phyloP scores from a whole-genome alignment of 228 moss, liverwort and hornwort species.

The Sphagnum fallax region DNA sequence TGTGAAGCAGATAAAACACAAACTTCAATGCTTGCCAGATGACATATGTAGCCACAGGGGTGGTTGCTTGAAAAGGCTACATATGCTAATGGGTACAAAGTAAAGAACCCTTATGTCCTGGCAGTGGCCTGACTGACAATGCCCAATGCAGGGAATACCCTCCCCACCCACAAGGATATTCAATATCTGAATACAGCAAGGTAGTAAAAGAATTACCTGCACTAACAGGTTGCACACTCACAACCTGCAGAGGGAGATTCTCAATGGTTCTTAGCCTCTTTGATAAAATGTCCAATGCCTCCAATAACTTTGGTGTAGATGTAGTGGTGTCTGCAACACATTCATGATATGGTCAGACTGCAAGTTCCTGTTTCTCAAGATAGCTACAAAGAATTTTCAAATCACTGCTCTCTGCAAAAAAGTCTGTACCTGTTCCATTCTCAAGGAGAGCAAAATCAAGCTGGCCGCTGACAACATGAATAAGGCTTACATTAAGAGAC shows the following conservation, averaged over 20 bases:
- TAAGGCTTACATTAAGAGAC: slow-evolving; percentile 30
- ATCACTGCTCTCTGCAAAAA: background rate
- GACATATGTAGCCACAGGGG: background rate
- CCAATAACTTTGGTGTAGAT: slow-evolving; percentile 54
- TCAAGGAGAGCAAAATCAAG: slow-evolving; percentile 80
- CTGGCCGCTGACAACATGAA: slow-evolving; percentile 73
- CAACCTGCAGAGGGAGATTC: slow-evolving; percentile 75
- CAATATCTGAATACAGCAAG: background rate
- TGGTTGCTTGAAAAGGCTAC: background rate
- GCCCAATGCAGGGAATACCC: background rate
- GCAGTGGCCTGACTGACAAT: background rate
- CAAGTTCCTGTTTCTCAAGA: background rate
- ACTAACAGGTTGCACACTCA: slow-evolving; percentile 77
- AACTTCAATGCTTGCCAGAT: background rate
- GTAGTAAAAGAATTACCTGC: slow-evolving; percentile 37
- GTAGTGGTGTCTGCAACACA: slow-evolving; percentile 51
- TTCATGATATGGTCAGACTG: background rate
- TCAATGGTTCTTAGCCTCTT: slow-evolving; percentile 64
- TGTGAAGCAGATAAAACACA: background rate
- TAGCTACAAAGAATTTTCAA: background rate
- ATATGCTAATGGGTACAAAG: background rate
- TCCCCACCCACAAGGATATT: background rate
- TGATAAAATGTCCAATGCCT: slow-evolving; percentile 58
- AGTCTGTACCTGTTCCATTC: slow-evolving; percentile 53
- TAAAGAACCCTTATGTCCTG: background rate